Evolutionary conservation across 2,329 filamentous ascomycete species (phyloP).

Genomic region (Fusarium sp.): DNA sequence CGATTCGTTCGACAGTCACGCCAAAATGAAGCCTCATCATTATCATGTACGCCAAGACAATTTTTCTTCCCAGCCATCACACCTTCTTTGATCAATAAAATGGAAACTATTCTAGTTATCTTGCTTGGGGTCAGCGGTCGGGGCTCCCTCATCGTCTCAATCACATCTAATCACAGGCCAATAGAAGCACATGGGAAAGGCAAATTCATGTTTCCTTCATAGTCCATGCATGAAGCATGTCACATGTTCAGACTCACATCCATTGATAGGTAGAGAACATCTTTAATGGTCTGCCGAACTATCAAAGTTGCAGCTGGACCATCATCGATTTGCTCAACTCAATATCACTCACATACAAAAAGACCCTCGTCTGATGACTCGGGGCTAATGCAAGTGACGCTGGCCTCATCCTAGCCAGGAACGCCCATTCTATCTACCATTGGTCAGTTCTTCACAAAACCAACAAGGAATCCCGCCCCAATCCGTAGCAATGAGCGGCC

Average conservation of each 20-base stretch:
- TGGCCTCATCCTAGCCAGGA: slow-evolving; percentile 40
- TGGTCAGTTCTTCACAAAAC: slow-evolving; percentile 34
- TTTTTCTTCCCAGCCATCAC: background rate
- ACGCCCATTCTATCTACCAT: slow-evolving; percentile 25
- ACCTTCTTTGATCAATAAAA: background rate
- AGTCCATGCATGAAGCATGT: slow-evolving; percentile 11
- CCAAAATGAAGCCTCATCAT: slow-evolving; percentile 13
- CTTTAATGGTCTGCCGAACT: background rate
- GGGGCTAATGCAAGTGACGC: slow-evolving; percentile 43
- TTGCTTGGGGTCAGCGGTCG: background rate
- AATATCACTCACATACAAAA: slow-evolving; percentile 10
- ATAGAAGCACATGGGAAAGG: background rate
- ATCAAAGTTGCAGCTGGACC: background rate
- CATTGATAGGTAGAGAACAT: background rate
- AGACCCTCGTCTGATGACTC: slow-evolving; percentile 34
- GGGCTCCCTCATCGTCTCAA: slow-evolving; percentile 5
- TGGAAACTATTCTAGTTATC: background rate
- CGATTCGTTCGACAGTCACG: slow-evolving; percentile 5
- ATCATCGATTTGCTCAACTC: background rate
- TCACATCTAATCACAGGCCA: slow-evolving; percentile 10
- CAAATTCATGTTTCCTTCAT: slow-evolving; percentile 1
- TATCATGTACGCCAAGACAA: slow-evolving; percentile 4
- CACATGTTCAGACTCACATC: background rate
- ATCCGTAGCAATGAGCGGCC: slow-evolving; percentile 39
- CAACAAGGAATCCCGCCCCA: slow-evolving; percentile 29